These are phyloP conservation scores for Tephrocybe rancida DNA, from an alignment of 768 basidiomycete species.

Conservation along the genomic window DNA sequence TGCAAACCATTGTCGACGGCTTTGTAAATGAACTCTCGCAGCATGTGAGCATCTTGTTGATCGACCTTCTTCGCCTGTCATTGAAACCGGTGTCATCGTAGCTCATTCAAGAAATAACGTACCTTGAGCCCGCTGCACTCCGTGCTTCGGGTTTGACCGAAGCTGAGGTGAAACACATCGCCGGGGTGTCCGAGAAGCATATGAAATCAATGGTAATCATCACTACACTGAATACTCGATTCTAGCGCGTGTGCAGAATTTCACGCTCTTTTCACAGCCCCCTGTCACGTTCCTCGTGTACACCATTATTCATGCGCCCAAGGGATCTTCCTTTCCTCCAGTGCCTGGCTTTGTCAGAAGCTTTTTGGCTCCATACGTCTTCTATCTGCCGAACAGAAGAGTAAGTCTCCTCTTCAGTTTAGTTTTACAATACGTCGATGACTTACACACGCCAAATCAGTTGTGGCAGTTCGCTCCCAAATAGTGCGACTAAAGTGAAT, in stretches of 20 bases:
- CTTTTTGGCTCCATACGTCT: constrained; percentile 18
- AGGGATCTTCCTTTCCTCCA: constrained; percentile 18
- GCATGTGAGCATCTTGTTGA: constrained; percentile 14
- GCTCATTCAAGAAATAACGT: constrained; percentile 18
- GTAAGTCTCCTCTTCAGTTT: constrained; percentile 10
- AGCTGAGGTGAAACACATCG: constrained; percentile 19
- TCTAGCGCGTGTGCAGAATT: too few species aligned
- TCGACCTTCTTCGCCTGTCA: too few species aligned
- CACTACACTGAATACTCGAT: background rate
- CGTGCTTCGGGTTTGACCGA: constrained; percentile 19
- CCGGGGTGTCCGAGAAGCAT: constrained; percentile 17
- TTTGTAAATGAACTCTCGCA: constrained; percentile 14
- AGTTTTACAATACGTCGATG: constrained; percentile 14
- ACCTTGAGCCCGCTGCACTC: constrained; percentile 17
- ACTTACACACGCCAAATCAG: background rate
- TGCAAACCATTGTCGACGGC: constrained; percentile 13
- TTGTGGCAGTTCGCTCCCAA: constrained; percentile 10
- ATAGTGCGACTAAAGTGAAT: background rate
- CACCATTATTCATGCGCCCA: constrained; percentile 18
- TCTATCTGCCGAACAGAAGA: constrained; percentile 15
- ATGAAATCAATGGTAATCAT: constrained; percentile 20
- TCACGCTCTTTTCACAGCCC: background rate
- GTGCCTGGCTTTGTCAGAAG: constrained; percentile 17
- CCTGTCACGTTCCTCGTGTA: constrained; percentile 19
- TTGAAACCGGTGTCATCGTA: too few species aligned